Evolutionary conservation across 1,284 basidiomycete species (phyloP), one percentile per base, ranked within the genome.

Genomic region (Austropuccinia psidii): DNA sequence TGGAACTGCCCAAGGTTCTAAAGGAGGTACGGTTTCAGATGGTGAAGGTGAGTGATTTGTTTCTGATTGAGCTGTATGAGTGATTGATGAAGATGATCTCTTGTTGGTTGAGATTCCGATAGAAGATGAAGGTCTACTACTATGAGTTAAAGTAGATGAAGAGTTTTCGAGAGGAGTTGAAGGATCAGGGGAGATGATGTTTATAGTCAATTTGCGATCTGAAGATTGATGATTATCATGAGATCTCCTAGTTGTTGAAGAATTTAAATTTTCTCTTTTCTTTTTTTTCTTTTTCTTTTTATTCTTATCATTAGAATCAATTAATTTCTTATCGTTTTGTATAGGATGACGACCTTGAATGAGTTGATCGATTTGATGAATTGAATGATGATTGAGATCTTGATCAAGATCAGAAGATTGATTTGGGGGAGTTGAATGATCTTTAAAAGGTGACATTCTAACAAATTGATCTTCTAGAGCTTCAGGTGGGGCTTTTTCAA

Each of bases 401-500:
- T 27, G 27, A 49, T 62, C n/a, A 17, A 21, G 37, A 41, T 62
- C 19, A 27, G n/a, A 19, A 27, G 39, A 27, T 15, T 31, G 35
- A 39, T n/a, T 39, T 21, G 60, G 43, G 35, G 21, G 33, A 13
- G 41, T 43, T 21, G 47, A 50, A 4, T 24, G 64, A 27, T 67
- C 64, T 27, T 24, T 43, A 19, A 35, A 52, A 33, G 50, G 64
- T 4, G 24, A 15, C 33, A 67, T 67, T 15, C 64, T 43, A 37
- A 52, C 45, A 21, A 67, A 67, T 29, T 67, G 47, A 37, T 67
- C 64, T 39, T 67, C 47, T 13, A 67, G 47, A n/a, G 64, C 64
- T 67, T 67, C 64, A 15, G 66, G 50, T 15, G 66, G 66, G 33
- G 66, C 66, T 68, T 68, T 68, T 15, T 68, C 66, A 27, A 68